Evolutionary conservation across 305 asterid species (phyloP), one percentile per base, ranked within the genome.

Genomic region (Coffea humblotiana): DNA sequence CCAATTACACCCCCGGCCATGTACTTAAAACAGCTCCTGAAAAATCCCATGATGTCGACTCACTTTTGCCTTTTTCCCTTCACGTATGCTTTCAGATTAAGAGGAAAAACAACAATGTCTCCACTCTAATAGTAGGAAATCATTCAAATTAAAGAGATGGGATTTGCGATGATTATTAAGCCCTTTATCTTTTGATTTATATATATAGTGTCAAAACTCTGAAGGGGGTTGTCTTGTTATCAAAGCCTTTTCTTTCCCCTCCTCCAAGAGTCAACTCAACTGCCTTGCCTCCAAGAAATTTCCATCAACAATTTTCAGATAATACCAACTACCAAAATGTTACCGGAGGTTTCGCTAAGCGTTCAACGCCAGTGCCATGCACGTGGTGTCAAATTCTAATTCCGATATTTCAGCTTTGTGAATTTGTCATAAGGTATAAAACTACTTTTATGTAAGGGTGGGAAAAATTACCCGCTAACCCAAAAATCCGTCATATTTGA

Each of bases 1-100:
- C 87, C 87, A 18, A 81, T 81, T 0, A 70, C 58, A 3, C 80
- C 47, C 19, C 88, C 88, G 19, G 81, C 2, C 76, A 78, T 71
- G 61, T 80, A 69, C 19, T 67, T 19, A 13, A 82, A 77, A 75
- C 56, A 37, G 23, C 23, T 60, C 25, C 70, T 8, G n/a, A 58
- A 54, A 0, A 56, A 16, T 12, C 23, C 35, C 78, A 40, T 40
- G 43, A 75, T 75, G 68, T n/a, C n/a, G 2, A 60, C 2, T 23
- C 10, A 0, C 5, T 21, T 18, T 19, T 19, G 0, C 27, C 27
- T 60, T 21, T 1, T 61, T n/a, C 60, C 6, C 25, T 23, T 61
- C 14, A 8, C 60, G 15, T 2, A 21, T 3, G 65, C 65, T 60
- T 23, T 60, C 27, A 18, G 25, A 19, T 21, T 11, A 60, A 60